A percentile compares a stretch with the other conserved stretches of the same genome.
phyloP scores from a whole-genome alignment of 2,329 filamentous ascomycete genomes.

The Grosmannia serpens region DNA sequence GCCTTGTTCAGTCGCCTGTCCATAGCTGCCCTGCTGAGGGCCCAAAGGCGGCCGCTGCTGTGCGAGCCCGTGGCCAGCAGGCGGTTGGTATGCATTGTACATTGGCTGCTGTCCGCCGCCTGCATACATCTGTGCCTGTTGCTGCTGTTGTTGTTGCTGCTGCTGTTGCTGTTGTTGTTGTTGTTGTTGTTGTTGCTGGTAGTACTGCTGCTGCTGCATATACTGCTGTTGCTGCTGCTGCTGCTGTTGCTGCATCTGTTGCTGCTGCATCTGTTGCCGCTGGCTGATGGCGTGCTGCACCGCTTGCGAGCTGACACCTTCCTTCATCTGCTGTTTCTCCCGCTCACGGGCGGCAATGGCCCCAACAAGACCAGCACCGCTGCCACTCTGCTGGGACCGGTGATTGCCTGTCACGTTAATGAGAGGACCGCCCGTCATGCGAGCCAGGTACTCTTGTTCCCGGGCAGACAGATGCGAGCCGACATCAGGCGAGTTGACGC shows the following conservation, averaged over 20 bases:
- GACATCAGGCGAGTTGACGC: constrained; percentile 18
- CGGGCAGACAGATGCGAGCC: constrained; percentile 62
- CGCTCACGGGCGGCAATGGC: constrained; percentile 71
- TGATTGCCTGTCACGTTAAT: constrained; percentile 52
- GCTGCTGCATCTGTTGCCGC: constrained; percentile 36
- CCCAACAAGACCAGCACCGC: constrained; percentile 56
- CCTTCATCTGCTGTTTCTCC: constrained; percentile 60
- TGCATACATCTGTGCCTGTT: constrained; percentile 15
- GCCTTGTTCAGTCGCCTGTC: background rate
- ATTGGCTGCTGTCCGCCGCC: background rate
- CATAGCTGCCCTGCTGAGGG: constrained; percentile 1
- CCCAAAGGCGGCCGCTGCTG: constrained; percentile 13
- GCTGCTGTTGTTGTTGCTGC: background rate
- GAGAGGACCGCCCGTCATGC: constrained; percentile 66
- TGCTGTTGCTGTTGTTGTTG: constrained; percentile 19
- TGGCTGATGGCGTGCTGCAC: constrained; percentile 64
- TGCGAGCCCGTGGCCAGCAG: constrained; percentile 11
- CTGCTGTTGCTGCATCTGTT: constrained; percentile 48
- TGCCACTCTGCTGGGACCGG: constrained; percentile 33
- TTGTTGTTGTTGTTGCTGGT: constrained; percentile 14
- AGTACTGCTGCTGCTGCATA: constrained; percentile 20
- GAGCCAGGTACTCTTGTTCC: constrained; percentile 81
- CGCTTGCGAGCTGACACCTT: constrained; percentile 56
- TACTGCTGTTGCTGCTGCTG: constrained; percentile 34
- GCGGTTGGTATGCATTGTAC: constrained; percentile 12